Percentiles rank a stretch among this genome's conserved stretches.
Conservation (phyloP, 164 flowering plant genomes). For the Vitis amurensis region DNA sequence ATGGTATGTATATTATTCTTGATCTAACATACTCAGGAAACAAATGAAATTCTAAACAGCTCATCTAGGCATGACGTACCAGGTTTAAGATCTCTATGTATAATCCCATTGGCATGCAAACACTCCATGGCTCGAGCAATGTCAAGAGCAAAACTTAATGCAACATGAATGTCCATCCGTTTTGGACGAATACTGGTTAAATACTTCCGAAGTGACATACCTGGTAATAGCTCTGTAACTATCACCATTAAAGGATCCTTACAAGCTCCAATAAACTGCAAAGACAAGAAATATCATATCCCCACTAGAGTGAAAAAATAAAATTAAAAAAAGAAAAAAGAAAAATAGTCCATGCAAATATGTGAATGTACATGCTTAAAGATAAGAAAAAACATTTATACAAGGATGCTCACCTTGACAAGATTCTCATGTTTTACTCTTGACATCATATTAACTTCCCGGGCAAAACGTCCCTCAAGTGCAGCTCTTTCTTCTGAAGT, state of each 20-base stretch:
- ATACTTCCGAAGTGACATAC: constrained; percentile 88
- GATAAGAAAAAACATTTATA: neutral
- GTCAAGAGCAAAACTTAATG: constrained; percentile 78
- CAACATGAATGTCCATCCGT: constrained; percentile 57
- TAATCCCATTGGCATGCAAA: constrained; percentile 91
- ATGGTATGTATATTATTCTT: neutral
- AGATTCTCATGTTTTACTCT: constrained; percentile 88
- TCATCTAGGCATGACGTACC: constrained; percentile 41
- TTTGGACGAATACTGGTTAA: constrained; percentile 64
- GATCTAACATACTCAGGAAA: neutral
- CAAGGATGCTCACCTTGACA: constrained; percentile 55
- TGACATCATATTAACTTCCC: constrained; percentile 95
- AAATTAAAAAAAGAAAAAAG: neutral
- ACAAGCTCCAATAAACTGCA: constrained; percentile 95
- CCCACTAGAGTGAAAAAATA: neutral
- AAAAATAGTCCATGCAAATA: neutral
- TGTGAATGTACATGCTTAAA: neutral
- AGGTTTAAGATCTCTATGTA: constrained; percentile 95
- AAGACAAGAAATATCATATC: constrained; percentile 1
- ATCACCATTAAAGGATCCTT: constrained; percentile 92
- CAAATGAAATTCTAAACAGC: constrained; percentile 18
- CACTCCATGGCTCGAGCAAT: constrained; percentile 92
- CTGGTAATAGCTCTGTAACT: constrained; percentile 83
- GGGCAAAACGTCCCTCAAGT: constrained; percentile 71
- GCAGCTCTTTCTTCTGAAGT: constrained; percentile 66